These are phyloP conservation scores for Globisporangium cystogenes DNA, from an alignment of 352 stramenopile genomes.

Conservation along the genomic window DNA sequence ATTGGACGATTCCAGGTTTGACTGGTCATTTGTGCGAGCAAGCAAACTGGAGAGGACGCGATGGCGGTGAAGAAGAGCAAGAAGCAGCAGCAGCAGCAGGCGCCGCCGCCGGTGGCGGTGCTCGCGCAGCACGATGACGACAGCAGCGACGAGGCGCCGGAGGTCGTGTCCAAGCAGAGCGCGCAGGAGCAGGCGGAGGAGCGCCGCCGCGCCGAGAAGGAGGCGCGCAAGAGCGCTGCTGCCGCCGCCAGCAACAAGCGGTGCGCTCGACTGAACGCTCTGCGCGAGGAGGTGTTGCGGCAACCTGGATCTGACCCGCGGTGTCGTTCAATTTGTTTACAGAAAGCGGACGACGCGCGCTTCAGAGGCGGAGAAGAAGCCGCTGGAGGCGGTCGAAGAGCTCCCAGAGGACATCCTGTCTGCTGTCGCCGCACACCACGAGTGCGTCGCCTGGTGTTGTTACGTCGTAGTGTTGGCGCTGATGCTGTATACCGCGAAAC, in stretches of 20 bases:
- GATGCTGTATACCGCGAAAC: not conserved
- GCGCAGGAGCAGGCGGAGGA: slow-evolving; percentile 47
- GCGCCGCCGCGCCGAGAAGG: slow-evolving; percentile 43
- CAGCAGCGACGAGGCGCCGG: slow-evolving; percentile 71
- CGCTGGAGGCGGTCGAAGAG: slow-evolving; percentile 27
- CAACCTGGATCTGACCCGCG: not conserved
- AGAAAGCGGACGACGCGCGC: slow-evolving; percentile 34
- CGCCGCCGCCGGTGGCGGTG: slow-evolving; percentile 1
- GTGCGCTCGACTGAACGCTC: slow-evolving; percentile 14
- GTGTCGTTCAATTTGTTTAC: too few species aligned
- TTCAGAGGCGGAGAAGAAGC: slow-evolving; percentile 10
- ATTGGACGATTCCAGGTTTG: too few species aligned
- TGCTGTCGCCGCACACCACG: slow-evolving; percentile 55
- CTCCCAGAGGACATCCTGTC: slow-evolving; percentile 60
- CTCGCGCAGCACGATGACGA: slow-evolving; percentile 18
- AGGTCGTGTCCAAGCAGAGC: slow-evolving; percentile 71
- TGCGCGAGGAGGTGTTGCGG: not conserved
- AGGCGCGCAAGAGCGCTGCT: slow-evolving; percentile 31
- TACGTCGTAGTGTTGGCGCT: not conserved
- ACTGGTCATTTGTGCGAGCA: not conserved
- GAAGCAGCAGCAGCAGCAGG: slow-evolving; percentile 3
- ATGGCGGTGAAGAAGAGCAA: not conserved
- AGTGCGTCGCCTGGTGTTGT: slow-evolving; percentile 21
- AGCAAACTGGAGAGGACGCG: not conserved
- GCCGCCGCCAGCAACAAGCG: slow-evolving; percentile 32